Base-by-base conservation (phyloP, 805 yeast genomes). In the Nakazawaea wickerhamii region DNA sequence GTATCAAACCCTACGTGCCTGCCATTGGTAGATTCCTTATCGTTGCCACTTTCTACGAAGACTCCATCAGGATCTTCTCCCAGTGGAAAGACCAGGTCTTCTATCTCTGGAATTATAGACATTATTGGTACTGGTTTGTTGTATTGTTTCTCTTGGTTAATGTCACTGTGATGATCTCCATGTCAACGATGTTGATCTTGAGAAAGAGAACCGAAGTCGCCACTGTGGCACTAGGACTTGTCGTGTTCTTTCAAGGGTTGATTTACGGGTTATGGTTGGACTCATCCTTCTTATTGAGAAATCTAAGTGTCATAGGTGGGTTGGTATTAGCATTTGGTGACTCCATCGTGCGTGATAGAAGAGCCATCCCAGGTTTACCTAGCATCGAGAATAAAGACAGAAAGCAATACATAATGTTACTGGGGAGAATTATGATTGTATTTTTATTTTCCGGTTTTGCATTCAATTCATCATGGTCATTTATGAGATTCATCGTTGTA, bases 71-170 rank as follows among this genome's bases (percentile, higher is more conserved):
- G 61, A 86, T 91, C 55, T 53, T 80, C 41, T 67, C 88, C 5
- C 97, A 90, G 66, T 91, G 97, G 97, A 63, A 73, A 27, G 95
- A 87, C 55, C 99, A 91, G 64, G 86, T 87, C 19, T 84, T 78
- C 60, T 91, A 84, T 61, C 70, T 93, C 52, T 75, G 85, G 68
- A 78, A 79, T 52, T 84, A 79, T 68, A 79, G 95, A 59, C 86
- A 81, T 52, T 67, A 81, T 47, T 95, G 95, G 61, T 73, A 77
- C 51, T 77, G 83, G 72, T 63, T 91, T 44, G 88, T 89, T 17
- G 72, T 81, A n/a, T 30, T 79, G n/a, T 84, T 88, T 53, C 70
- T 93, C 49, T 46, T 77, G 7, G 26, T 64, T 31, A 85, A 89
- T 54, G 75, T 89, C 27, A 40, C 77, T 2, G 65, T 78, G 37